These are phyloP conservation scores for Mucor velutinosus DNA, from an alignment of 371 early-diverging fungal genomes.

Conservation along the genomic window DNA sequence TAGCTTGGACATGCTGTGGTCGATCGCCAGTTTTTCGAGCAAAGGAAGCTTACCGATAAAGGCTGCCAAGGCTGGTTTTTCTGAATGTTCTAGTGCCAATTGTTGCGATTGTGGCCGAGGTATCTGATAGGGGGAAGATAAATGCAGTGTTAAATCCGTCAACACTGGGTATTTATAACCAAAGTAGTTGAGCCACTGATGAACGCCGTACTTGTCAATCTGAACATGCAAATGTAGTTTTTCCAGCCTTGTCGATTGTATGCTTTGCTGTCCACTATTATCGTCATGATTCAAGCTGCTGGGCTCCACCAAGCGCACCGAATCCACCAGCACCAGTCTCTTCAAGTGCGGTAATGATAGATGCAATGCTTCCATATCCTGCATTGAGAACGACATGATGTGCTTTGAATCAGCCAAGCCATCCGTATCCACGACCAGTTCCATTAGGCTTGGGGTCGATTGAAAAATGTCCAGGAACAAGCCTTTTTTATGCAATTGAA, in stretches of 20 bases:
- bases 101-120: not conserved
- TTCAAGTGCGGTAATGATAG: not conserved
- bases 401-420: constrained; percentile 2
- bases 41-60: not conserved
- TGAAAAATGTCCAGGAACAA: not conserved
- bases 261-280: not conserved
- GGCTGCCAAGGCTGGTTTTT: not conserved
- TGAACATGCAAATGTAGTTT: not conserved
- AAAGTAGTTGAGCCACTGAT: constrained; percentile 3
- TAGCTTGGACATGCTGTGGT: constrained; percentile 5
- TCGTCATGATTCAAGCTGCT: not conserved
- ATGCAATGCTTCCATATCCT: constrained; percentile 4
- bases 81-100: not conserved
- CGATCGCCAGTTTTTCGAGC: not conserved
- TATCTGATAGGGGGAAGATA: not conserved
- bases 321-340: not conserved
- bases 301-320: not conserved
- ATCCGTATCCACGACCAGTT: not conserved
- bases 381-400: constrained; percentile 5
- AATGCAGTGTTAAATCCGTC: not conserved
- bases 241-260: not conserved
- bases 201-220: not conserved
- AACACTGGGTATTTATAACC: not conserved
- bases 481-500: not conserved
- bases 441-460: not conserved